Evolutionary conservation across 2,329 filamentous ascomycete genomes (phyloP).

Genomic region (Penicillium sp.): DNA sequence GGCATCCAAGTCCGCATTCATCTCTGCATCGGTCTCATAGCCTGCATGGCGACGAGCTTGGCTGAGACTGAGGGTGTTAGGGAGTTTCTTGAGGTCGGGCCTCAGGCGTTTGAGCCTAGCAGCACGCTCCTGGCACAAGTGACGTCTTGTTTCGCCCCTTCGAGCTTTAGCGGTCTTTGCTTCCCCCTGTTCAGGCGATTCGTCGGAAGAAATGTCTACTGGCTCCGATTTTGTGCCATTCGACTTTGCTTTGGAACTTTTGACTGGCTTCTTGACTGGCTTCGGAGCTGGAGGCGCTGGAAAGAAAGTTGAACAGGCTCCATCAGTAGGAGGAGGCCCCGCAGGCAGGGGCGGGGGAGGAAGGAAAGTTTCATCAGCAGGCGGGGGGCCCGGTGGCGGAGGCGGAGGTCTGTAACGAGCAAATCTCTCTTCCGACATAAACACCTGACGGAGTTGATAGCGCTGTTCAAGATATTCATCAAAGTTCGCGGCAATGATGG

Average conservation of each 20-base stretch:
- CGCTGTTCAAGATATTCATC: constrained; percentile 69
- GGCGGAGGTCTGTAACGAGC: constrained; percentile 30
- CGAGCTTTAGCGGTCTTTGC: constrained; percentile 16
- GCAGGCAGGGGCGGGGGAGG: constrained; percentile 22
- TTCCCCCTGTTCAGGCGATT: constrained; percentile 3
- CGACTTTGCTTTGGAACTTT: not conserved
- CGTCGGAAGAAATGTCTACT: constrained; percentile 7
- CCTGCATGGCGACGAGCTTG: constrained; percentile 33
- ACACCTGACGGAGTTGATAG: constrained; percentile 57
- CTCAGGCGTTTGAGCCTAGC: constrained; percentile 31
- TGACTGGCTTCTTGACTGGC: not conserved
- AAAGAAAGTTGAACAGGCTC: not conserved
- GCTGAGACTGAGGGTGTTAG: constrained; percentile 28
- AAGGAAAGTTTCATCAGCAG: constrained; percentile 6
- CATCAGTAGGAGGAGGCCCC: constrained; percentile 16
- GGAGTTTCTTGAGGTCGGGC: constrained; percentile 28
- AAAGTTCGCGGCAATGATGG: constrained; percentile 77
- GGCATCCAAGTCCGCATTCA: constrained; percentile 32
- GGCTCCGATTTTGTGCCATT: constrained; percentile 3
- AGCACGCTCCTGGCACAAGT: constrained; percentile 32
- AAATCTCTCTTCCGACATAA: constrained; percentile 43
- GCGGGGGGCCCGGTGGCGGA: constrained; percentile 10
- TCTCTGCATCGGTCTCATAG: constrained; percentile 32
- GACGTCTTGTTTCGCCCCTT: constrained; percentile 29
- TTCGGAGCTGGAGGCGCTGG: not conserved